phyloP scores from a whole-genome alignment of 2,329 filamentous ascomycete species.

The Phialocephala subalpina region DNA sequence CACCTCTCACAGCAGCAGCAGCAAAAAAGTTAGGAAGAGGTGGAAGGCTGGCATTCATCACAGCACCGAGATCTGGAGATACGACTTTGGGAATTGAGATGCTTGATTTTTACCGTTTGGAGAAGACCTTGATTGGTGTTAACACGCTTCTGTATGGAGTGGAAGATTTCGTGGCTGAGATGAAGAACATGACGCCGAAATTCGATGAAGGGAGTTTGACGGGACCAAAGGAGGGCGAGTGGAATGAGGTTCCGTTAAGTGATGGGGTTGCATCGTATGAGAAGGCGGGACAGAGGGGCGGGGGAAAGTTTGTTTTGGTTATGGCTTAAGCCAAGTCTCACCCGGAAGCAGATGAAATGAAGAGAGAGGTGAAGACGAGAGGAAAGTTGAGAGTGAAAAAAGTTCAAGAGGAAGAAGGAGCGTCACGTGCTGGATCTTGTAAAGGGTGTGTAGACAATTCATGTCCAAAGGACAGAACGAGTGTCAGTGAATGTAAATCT shows the following conservation, averaged over 20 bases:
- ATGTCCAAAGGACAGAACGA: background rate
- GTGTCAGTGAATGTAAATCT: background rate
- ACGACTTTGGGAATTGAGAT: conserved; percentile 36
- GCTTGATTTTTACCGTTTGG: conserved; percentile 38
- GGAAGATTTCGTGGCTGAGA: conserved; percentile 31
- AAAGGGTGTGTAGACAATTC: background rate
- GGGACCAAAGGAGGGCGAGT: conserved; percentile 28
- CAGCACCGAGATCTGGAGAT: conserved; percentile 33
- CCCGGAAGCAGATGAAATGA: too few relatives aligned
- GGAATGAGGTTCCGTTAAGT: conserved; percentile 33
- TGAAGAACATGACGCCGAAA: conserved; percentile 56
- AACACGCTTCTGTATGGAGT: conserved; percentile 36
- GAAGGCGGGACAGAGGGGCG: conserved; percentile 29
- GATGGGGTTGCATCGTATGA: conserved; percentile 37
- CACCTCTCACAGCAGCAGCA: conserved; percentile 32
- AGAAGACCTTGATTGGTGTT: conserved; percentile 33
- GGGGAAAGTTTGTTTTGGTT: conserved; percentile 37
- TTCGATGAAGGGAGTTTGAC: conserved; percentile 32
- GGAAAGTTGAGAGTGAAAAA: background rate
- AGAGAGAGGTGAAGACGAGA: too few relatives aligned
- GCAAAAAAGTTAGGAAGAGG: conserved; percentile 31
- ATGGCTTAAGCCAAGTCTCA: conserved; percentile 21
- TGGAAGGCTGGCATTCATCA: conserved; percentile 37
- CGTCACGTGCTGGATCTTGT: background rate
- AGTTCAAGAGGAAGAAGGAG: background rate